A percentile compares a stretch with the other conserved stretches of the same genome.
Conservation (phyloP, 176 grass and related monocot genomes). For the Dendrocalamus sinicus region DNA sequence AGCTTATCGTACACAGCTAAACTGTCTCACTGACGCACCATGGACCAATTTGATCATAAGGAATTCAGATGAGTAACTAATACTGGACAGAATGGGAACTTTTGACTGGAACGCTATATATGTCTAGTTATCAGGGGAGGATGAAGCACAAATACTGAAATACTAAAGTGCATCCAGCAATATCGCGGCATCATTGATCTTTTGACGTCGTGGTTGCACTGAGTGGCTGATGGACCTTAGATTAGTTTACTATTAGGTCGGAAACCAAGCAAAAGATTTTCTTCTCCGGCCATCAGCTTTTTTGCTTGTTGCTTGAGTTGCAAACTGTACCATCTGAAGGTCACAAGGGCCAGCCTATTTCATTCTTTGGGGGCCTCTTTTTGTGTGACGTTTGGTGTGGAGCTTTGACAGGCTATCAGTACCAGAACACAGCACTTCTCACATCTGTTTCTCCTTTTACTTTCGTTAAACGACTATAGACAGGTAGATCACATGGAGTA, state of each 20-base stretch:
- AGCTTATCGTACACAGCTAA: not conserved
- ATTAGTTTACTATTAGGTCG: not conserved
- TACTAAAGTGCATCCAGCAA: not conserved
- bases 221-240: not conserved
- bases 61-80: not conserved
- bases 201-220: not conserved
- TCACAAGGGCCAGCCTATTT: not conserved
- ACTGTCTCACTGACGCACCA: not conserved
- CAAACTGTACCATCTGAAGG: not conserved
- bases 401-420: not conserved
- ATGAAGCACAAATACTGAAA: not conserved
- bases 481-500: not conserved
- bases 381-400: not conserved
- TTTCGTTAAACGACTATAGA: not conserved
- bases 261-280: not conserved
- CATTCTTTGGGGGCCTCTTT: not conserved
- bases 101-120: not conserved
- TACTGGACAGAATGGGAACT: not conserved
- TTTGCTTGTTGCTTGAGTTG: constrained; percentile 21
- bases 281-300: not conserved
- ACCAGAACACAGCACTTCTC: not conserved
- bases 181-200: not conserved
- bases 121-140: no score
- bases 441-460: not conserved
- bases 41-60: not conserved